Conservation (phyloP, 2,329 filamentous ascomycete genomes). For the Fusarium decemcellulare region DNA sequence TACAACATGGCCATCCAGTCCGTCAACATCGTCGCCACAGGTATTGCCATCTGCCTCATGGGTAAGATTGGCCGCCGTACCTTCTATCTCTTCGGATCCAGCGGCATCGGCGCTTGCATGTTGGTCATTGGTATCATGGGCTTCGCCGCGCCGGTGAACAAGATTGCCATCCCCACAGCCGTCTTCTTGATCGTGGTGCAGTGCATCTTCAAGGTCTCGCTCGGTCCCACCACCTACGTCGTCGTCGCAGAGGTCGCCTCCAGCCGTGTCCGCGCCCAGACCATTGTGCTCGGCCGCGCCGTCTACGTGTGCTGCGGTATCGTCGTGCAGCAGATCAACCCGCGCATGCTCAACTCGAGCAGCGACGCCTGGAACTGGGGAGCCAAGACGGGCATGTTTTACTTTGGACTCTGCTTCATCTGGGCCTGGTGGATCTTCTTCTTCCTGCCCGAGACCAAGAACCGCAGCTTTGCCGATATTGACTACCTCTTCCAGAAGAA, state of each 20-base stretch:
- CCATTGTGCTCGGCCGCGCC: slow-evolving; percentile 60
- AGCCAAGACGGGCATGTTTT: slow-evolving; percentile 63
- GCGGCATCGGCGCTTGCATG: slow-evolving; percentile 56
- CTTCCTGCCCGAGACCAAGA: slow-evolving; percentile 67
- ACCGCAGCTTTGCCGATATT: slow-evolving; percentile 67
- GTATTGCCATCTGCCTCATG: slow-evolving; percentile 56
- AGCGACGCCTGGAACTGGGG: slow-evolving; percentile 60
- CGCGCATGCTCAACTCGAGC: slow-evolving; percentile 61
- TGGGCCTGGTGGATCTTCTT: slow-evolving; percentile 66
- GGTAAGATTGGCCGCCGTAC: slow-evolving; percentile 55
- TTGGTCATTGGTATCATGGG: slow-evolving; percentile 59
- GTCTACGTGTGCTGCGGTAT: slow-evolving; percentile 58
- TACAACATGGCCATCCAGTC: slow-evolving; percentile 64
- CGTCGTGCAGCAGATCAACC: slow-evolving; percentile 57
- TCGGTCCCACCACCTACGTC: slow-evolving; percentile 80
- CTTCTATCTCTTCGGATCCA: slow-evolving; percentile 58
- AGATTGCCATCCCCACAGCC: slow-evolving; percentile 47
- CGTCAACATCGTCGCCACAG: slow-evolving; percentile 58
- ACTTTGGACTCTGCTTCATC: slow-evolving; percentile 58
- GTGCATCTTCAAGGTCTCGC: slow-evolving; percentile 62
- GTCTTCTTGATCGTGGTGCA: slow-evolving; percentile 62
- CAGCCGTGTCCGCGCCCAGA: slow-evolving; percentile 61
- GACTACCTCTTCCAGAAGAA: slow-evolving; percentile 67
- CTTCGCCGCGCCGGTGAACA: slow-evolving; percentile 44
- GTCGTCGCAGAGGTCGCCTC: slow-evolving; percentile 73